Conservation (phyloP, 1,139 yeast genomes). For the Meyerozyma athensensis region DNA sequence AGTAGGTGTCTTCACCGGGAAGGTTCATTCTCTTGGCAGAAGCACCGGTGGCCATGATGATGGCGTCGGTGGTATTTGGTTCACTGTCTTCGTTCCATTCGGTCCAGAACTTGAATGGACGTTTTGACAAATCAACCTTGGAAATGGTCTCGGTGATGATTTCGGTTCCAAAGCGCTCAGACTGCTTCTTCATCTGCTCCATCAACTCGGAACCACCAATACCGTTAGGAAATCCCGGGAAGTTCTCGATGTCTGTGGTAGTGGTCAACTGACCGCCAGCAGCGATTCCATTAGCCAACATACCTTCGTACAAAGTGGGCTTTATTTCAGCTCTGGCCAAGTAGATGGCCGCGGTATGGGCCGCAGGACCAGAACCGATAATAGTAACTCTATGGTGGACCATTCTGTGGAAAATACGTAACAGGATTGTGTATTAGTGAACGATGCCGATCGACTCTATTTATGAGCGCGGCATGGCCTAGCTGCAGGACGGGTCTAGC, state of each 20-base stretch:
- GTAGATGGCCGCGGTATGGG: conserved; percentile 98
- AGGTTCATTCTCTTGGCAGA: conserved; percentile 89
- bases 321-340: conserved; percentile 93
- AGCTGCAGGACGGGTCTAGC: conserved; percentile 4
- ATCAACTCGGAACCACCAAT: conserved; percentile 81
- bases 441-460: not conserved
- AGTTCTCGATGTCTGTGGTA: conserved; percentile 94
- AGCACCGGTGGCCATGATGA: conserved; percentile 95
- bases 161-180: conserved; percentile 82
- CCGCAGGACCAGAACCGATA: conserved; percentile 98
- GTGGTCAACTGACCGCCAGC: conserved; percentile 99
- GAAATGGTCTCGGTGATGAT: conserved; percentile 92
- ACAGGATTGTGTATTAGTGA: not conserved
- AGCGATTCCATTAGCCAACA: conserved; percentile 96
- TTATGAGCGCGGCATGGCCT: not conserved
- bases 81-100: conserved; percentile 88
- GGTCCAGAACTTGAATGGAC: conserved; percentile 95
- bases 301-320: conserved; percentile 91
- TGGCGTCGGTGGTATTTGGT: conserved; percentile 89
- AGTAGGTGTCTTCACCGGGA: conserved; percentile 95
- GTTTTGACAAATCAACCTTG: conserved; percentile 77
- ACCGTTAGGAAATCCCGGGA: conserved; percentile 98
- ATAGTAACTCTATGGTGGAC: conserved; percentile 86
- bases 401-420: conserved; percentile 39
- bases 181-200: conserved; percentile 91